Evolutionary conservation across 257 asterid species (phyloP).

Genomic region (Forsythia suspensa): DNA sequence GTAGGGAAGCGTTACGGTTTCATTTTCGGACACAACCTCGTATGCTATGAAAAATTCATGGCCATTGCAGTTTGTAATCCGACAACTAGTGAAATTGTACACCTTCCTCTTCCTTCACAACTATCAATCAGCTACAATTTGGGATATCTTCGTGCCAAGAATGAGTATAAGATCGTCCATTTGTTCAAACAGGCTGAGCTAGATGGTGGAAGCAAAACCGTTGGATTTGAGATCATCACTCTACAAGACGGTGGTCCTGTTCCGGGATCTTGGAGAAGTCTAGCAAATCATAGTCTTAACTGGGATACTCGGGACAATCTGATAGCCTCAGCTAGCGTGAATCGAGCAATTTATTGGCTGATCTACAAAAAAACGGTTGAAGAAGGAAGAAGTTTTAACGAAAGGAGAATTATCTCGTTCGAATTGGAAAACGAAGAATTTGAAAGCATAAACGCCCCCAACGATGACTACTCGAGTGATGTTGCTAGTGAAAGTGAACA

Average conservation of each 20-base stretch:
- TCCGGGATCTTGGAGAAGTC: conserved; percentile 10
- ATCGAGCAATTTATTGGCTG: conserved; percentile 8
- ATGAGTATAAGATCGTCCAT: conserved; percentile 5
- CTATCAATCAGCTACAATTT: neutral
- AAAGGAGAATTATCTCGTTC: neutral
- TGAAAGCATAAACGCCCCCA: neutral
- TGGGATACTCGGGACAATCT: neutral
- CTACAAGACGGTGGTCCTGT: conserved; percentile 8
- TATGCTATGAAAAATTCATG: neutral
- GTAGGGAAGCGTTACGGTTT: neutral
- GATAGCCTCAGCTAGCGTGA: neutral
- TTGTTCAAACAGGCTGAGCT: neutral
- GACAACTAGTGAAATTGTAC: conserved; percentile 9
- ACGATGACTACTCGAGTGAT: neutral
- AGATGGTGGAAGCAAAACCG: neutral
- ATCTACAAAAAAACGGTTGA: neutral
- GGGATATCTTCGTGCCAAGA: conserved; percentile 5
- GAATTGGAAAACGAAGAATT: conserved; percentile 1
- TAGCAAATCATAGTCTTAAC: neutral
- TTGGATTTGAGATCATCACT: conserved; percentile 1
- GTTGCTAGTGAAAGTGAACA: neutral
- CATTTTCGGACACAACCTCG: neutral
- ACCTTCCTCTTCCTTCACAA: neutral
- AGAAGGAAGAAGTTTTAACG: neutral
- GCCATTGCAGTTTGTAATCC: conserved; percentile 4